Base-by-base conservation (phyloP, 176 grass and related monocot species). In the Avena atlantica region DNA sequence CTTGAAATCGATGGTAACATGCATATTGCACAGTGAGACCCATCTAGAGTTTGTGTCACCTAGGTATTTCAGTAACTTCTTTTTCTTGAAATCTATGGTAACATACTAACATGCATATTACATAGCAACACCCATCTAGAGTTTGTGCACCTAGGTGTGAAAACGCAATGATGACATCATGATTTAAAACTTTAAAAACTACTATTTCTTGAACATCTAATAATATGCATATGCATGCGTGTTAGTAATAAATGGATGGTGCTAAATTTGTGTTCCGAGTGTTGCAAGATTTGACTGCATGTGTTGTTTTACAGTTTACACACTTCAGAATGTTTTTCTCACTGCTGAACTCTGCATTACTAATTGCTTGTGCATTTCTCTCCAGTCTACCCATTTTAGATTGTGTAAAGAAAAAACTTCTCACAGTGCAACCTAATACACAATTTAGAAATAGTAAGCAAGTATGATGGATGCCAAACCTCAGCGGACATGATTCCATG, bases 401-500 rank as follows among this genome's bases (percentile, higher is more conserved):
- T 45, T 29, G 40, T 49, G 15, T 14, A 85, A 66, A 36, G 6
- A 44, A 81, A 81, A 69, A 4, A 24, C 37, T 70, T 76, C 25
- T 70, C 9, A 40, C 25, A 55, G 45, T 80, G 76, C 29, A 82
- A 82, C 31, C 48, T 50, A 8, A 90, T 66, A 48, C 13, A 23
- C 11, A 65, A 86, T 16, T 71, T 64, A 49, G 70, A 78, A 79
- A 15, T 83, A 42, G 9, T 86, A 72, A 3, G 40, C 44, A 85
- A 62, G 63, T 25, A 40, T 40, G 37, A 48, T 79, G 34, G 82
- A 78, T 65, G 63, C 27, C 88, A 85, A 7, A 97, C 95, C 92
- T 97, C 95, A 11, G 92, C 92, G 0, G 95, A 97, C 90, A 97
- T 94, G 88, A 97, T 97, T 85, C 95, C 95, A 9, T 97, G 95